Conservation (phyloP, 1,139 yeast species). For the Debaryomyces robertsiae region DNA sequence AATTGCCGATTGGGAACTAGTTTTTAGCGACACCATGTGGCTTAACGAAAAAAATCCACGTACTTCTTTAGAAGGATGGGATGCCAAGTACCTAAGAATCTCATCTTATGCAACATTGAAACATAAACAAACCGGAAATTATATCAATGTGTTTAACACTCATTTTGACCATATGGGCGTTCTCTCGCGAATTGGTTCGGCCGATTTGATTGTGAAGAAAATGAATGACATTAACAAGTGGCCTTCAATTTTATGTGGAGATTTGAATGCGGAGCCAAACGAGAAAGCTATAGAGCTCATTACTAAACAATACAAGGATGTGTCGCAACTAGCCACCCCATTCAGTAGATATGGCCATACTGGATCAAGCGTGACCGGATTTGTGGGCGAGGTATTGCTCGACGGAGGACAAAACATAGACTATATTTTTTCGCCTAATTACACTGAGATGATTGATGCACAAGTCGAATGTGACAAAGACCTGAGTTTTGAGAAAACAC, state of each 20-base stretch:
- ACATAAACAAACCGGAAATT: slow-evolving; percentile 28
- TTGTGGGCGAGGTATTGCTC: slow-evolving; percentile 35
- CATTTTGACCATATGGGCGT: slow-evolving; percentile 51
- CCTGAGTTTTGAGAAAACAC: slow-evolving; percentile 11
- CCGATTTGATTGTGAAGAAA: slow-evolving; percentile 36
- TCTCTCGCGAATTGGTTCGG: slow-evolving; percentile 40
- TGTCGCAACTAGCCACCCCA: slow-evolving; percentile 26
- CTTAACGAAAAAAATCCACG: slow-evolving; percentile 32
- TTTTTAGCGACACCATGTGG: slow-evolving; percentile 38
- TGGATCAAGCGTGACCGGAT: slow-evolving; percentile 53
- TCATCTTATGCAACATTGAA: slow-evolving; percentile 47
- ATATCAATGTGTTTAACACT: slow-evolving; percentile 45
- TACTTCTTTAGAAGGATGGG: slow-evolving; percentile 51
- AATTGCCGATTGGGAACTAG: slow-evolving; percentile 34
- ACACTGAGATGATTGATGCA: slow-evolving; percentile 28
- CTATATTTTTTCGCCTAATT: slow-evolving; percentile 48
- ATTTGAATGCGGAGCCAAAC: slow-evolving; percentile 22
- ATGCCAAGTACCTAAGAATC: slow-evolving; percentile 52
- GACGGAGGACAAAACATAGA: slow-evolving; percentile 48
- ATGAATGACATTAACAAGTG: slow-evolving; percentile 31
- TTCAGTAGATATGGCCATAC: slow-evolving; percentile 44
- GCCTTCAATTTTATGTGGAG: slow-evolving; percentile 35
- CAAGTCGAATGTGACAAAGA: slow-evolving; percentile 19
- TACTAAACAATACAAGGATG: slow-evolving; percentile 32
- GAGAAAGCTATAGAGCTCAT: slow-evolving; percentile 22